Evolutionary conservation across 352 stramenopile genomes (phyloP).

Genomic region (Pythium guiyangense): DNA sequence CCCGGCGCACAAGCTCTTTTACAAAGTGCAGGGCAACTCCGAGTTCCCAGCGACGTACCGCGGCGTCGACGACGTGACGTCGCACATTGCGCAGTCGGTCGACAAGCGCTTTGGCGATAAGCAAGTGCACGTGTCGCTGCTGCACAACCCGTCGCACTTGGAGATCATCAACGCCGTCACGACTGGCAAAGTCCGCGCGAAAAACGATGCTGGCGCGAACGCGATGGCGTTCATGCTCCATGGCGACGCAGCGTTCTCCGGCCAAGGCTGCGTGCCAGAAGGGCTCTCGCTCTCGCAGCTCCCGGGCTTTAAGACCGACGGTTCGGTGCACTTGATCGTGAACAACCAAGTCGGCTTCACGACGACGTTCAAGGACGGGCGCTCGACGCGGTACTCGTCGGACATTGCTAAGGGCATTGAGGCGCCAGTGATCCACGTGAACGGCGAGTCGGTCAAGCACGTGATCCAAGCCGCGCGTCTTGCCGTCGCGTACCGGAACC

Average conservation of each 20-base stretch:
- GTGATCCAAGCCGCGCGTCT: slow-evolving; percentile 74
- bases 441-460: slow-evolving; percentile 73
- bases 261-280: slow-evolving; percentile 82
- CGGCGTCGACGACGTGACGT: slow-evolving; percentile 82
- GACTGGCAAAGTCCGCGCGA: slow-evolving; percentile 79
- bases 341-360: slow-evolving; percentile 92
- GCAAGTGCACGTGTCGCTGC: slow-evolving; percentile 72
- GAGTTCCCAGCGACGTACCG: slow-evolving; percentile 60
- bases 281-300: slow-evolving; percentile 71
- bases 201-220: slow-evolving; percentile 56
- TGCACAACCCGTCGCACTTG: slow-evolving; percentile 86
- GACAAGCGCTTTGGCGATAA: slow-evolving; percentile 60
- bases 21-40: slow-evolving; percentile 72
- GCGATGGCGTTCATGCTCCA: slow-evolving; percentile 85
- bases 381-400: slow-evolving; percentile 80
- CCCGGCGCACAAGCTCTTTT: slow-evolving; percentile 76
- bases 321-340: slow-evolving; percentile 83
- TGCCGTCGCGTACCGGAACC: slow-evolving; percentile 76
- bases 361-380: slow-evolving; percentile 73
- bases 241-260: slow-evolving; percentile 83
- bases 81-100: slow-evolving; percentile 75
- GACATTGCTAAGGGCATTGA: slow-evolving; percentile 84
- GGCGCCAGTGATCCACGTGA: slow-evolving; percentile 84
- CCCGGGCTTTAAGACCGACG: slow-evolving; percentile 67
- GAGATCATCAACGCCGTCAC: slow-evolving; percentile 88